Evolutionary conservation across 345 rosid species (phyloP), one percentile per base, ranked within the genome.

Genomic region (Durio zibethinus): DNA sequence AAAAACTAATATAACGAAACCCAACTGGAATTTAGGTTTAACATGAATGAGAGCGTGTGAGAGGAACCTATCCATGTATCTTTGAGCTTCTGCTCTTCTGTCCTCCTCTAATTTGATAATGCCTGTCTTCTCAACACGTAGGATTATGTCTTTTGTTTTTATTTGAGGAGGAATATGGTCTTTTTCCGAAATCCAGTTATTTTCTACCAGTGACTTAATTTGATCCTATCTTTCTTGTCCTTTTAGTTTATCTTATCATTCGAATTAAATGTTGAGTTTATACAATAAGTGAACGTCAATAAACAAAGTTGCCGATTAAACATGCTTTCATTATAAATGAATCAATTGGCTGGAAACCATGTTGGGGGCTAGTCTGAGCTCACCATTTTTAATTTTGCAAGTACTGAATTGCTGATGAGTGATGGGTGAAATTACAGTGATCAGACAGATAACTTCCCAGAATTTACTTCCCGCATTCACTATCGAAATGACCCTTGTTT

Each of bases 401-500:
- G 76, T 27, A 50, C 36, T 53, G 73, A 45, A 11, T 48, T n/a
- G n/a, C n/a, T n/a, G n/a, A n/a, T n/a, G n/a, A 38, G n/a, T 76
- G 66, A 42, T 40, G 56, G 69, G 60, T 73, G 48, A 83, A 78
- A 78, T 77, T 75, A 73, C 71, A 80, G 35, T 77, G 85, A 86
- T 75, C 80, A 59, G 87, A 84, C 82, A 73, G 81, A 73, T 82
- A 81, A 43, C 86, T 54, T 48, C 85, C 85, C 85, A 15, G 45
- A 81, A 83, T 80, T 83, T 78, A 83, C 83, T 78, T 38, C 79
- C 79, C 20, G 76, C 62, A 82, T 67, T 77, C 62, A 74, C 63
- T 65, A 31, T 68, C 79, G 81, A 77, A 77, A 67, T 43, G 81
- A 60, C 77, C 61, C 15, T 6, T 23, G n/a, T 18, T 65, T 18